A percentile compares a stretch with the other conserved stretches of the same genome.
phyloP scores from a whole-genome alignment of 176 grass and related monocot genomes.

The Zoysia japonica region DNA sequence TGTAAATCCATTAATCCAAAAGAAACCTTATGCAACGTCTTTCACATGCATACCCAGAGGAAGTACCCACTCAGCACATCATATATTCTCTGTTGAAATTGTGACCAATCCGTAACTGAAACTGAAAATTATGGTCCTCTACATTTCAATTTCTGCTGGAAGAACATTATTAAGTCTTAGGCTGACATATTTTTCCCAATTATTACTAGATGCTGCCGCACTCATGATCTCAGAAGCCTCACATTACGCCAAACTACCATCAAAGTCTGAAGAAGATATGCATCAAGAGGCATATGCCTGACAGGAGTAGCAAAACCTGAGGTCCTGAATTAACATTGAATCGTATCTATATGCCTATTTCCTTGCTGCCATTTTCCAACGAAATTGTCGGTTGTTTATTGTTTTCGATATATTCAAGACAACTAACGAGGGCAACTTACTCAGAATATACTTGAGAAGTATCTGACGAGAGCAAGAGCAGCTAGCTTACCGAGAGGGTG shows the following conservation, averaged over 20 bases:
- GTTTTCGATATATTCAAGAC: neutral
- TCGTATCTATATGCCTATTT: neutral
- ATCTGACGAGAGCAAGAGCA: conserved; percentile 13
- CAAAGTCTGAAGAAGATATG: neutral
- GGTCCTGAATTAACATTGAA: neutral
- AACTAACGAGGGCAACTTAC: neutral
- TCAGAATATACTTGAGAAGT: neutral
- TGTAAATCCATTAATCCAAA: conserved; percentile 1
- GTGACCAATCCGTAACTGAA: neutral
- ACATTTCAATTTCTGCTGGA: neutral
- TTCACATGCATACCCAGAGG: neutral
- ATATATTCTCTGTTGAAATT: neutral
- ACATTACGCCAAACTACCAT: neutral
- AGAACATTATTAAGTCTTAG: neutral
- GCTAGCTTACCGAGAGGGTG: conserved; percentile 73
- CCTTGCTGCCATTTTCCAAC: neutral
- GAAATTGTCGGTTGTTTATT: neutral
- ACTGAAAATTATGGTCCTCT: neutral
- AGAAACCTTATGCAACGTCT: neutral
- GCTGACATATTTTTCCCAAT: neutral
- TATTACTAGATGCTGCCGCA: neutral
- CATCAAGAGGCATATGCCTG: neutral
- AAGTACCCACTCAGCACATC: neutral
- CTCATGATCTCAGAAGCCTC: neutral
- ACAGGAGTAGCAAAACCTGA: neutral